These are phyloP conservation scores for Lentinula sp. DNA, from an alignment of 768 basidiomycete species.

Conservation along the genomic window DNA sequence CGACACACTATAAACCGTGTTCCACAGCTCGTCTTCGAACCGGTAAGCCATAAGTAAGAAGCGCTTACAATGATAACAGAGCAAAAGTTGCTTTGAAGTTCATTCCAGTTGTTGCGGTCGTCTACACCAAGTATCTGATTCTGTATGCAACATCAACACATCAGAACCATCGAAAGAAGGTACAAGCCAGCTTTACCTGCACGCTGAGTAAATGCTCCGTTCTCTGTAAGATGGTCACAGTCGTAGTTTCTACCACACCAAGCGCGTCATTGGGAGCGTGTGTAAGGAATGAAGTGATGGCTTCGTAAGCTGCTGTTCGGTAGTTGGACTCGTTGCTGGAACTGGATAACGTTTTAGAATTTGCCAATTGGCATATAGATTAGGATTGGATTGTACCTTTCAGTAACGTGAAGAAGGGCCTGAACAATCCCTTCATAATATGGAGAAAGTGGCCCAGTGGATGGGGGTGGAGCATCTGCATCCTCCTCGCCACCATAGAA, in stretches of 20 bases:
- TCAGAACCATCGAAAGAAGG: neutral
- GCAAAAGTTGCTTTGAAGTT: conserved; percentile 93
- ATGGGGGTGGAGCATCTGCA: conserved; percentile 16
- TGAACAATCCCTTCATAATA: conserved; percentile 86
- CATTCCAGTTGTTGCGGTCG: conserved; percentile 98
- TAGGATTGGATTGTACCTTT: conserved; percentile 45
- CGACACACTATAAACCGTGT: conserved; percentile 52
- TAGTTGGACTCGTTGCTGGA: conserved; percentile 86
- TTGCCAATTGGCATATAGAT: conserved; percentile 8
- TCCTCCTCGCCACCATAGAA: conserved; percentile 58
- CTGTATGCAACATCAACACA: conserved; percentile 25
- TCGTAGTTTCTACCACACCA: conserved; percentile 74
- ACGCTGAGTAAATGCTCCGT: conserved; percentile 85
- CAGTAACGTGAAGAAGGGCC: conserved; percentile 80
- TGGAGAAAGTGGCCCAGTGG: conserved; percentile 67
- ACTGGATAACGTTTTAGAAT: conserved; percentile 26
- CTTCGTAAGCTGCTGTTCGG: conserved; percentile 94
- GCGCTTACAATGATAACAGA: conserved; percentile 75
- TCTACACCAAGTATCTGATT: conserved; percentile 93
- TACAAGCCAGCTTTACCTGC: conserved; percentile 47
- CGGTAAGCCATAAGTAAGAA: neutral
- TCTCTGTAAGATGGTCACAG: conserved; percentile 75
- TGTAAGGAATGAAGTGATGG: conserved; percentile 81
- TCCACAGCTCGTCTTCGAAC: neutral
- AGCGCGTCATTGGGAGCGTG: conserved; percentile 79